Percentiles rank a stretch among this genome's conserved stretches.
Conservation (phyloP, 345 rosid genomes). For the Theobroma cacao region DNA sequence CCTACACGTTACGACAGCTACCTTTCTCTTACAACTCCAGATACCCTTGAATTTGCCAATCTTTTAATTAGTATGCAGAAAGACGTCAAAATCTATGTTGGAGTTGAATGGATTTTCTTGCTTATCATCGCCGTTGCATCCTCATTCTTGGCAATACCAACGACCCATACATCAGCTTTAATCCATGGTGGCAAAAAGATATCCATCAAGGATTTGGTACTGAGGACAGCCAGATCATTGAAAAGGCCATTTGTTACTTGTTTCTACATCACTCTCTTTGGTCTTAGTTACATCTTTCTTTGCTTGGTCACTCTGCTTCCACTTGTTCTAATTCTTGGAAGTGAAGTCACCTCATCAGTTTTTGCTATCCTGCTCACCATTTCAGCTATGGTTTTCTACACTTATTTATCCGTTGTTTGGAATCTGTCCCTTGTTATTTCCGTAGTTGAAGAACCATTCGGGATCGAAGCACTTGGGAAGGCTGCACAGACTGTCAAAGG, state of each 20-base stretch:
- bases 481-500: conserved; percentile 54
- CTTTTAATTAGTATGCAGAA: too few relatives aligned
- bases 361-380: neutral
- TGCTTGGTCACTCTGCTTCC: conserved; percentile 15
- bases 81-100: too few relatives aligned
- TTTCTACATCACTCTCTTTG: conserved; percentile 37
- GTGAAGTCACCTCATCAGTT: neutral
- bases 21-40: too few relatives aligned
- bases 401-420: conserved; percentile 49
- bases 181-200: conserved; percentile 21
- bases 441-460: conserved; percentile 45
- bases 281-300: conserved; percentile 31
- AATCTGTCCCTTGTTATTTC: conserved; percentile 49
- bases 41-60: too few relatives aligned
- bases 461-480: conserved; percentile 56
- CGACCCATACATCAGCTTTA: conserved; percentile 39
- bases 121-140: conserved; percentile 11
- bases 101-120: too few relatives aligned
- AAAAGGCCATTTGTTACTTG: conserved; percentile 41
- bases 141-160: conserved; percentile 26
- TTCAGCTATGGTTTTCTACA: conserved; percentile 20
- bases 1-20: too few relatives aligned
- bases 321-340: conserved; percentile 8
- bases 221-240: conserved; percentile 28
- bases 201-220: conserved; percentile 25